Evolutionary conservation across 139 green algal species (phyloP), one percentile per base, ranked within the genome.

Genomic region (Gonium pectorale): DNA sequence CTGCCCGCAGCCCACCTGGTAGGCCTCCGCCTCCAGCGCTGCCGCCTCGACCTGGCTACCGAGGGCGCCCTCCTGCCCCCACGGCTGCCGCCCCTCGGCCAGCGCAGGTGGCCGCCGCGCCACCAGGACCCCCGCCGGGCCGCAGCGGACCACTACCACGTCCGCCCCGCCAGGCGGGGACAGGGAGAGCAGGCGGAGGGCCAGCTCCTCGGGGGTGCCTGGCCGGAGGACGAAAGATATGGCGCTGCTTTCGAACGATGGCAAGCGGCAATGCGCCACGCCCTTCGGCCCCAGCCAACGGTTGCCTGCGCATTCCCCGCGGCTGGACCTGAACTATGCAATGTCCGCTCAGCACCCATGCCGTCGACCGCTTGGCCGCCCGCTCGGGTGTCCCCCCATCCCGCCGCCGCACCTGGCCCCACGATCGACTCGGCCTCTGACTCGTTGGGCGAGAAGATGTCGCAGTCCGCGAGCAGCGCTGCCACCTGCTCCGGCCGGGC

Each of bases 401-500:
- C n/a, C n/a, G n/a, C n/a, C n/a, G n/a, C n/a, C 68, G 24, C 60
- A 84, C 62, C 78, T 33, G 80, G 68, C 0, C 91, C 91, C 8
- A 94, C 68, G 24, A 94, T 89, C n/a, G 83, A 90, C 29, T 72
- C 85, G 15, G 90, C 90, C 70, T 94, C 91, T 26, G 74, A 43
- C 38, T 91, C 54, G 44, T 94, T 94, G 11, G 91, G 91, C 0
- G 81, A 90, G 82, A 93, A 94, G 52, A 94, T 78, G 75, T 93
- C 88, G 26, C 68, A 73, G 11, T 46, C 43, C 19, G 79, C 27
- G 78, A 94, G 46, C 64, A 94, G 80, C 19, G 35, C 0, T 41
- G 68, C 17, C 26, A 91, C 79, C 44, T 92, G 41, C 27, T 90
- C 59, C 11, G 46, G 49, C 0, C 51, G 52, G 31, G 64, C 60